Base-by-base conservation (phyloP, 257 asterid species). In the Coffea canephora region DNA sequence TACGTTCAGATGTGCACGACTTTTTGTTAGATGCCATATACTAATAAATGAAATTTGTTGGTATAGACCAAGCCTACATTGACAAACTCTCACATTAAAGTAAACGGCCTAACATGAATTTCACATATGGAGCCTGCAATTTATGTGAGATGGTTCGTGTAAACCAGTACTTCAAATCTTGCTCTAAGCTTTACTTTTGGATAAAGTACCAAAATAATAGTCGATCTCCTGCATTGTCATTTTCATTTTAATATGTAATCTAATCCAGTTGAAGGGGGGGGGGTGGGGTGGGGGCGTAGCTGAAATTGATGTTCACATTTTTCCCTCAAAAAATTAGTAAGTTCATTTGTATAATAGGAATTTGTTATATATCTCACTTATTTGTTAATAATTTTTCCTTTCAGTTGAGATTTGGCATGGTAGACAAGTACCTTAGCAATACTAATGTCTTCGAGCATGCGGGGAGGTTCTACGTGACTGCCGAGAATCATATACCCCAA, bases 401-500 rank as follows among this genome's bases (percentile, higher is more conserved):
- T 73, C 86, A 91, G 96, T 78, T 87, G 77, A 90, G 94, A 76
- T 90, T 86, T 84, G 93, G 96, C 3, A 18, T 27, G 10, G 87
- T 69, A 41, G 74, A 89, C 80, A 89, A 90, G 68, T 50, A 73
- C 55, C 48, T 86, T 48, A 87, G 93, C 86, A 90, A 90, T 80
- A 91, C 94, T 1, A 90, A 62, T 68, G 82, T 90, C 19, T 85
- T 89, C 74, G 93, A 91, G 86, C 91, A 88, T 43, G 59, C 87
- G 23, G 92, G 93, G 54, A 91, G 84, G 82, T 54, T 75, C 45
- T 91, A 87, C 78, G 86, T 94, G 1, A 66, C 68, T 75, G 64
- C 94, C 8, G 94, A 91, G 85, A 86, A 79, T 75, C 88, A 89
- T 77, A 69, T 85, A 55, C 94, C 96, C 57, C 93, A 88, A 74